Conservation (phyloP, 306 rosid species). For the Trifolium pratense region DNA sequence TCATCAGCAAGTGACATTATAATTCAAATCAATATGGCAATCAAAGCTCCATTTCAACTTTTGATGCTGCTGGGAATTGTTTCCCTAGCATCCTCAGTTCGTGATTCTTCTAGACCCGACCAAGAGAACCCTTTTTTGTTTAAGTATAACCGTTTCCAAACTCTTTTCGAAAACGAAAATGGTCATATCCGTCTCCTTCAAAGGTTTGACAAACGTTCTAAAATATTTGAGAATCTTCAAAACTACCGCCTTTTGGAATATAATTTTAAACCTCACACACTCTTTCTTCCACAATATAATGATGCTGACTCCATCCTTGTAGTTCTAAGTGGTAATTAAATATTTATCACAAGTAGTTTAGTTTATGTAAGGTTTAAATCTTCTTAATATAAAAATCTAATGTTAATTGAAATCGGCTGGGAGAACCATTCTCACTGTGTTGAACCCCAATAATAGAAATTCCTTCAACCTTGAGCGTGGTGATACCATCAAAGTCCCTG, state of each 20-base stretch:
- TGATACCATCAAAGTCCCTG: conserved; percentile 14
- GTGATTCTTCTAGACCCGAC: neutral
- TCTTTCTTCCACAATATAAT: conserved; percentile 34
- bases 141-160: neutral
- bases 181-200: conserved; percentile 35
- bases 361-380: too few species aligned
- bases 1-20: neutral
- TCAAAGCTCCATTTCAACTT: neutral
- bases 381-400: too few species aligned
- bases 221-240: conserved; percentile 5
- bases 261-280: conserved; percentile 16
- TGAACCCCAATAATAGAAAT: neutral
- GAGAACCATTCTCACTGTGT: neutral
- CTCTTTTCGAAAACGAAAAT: conserved; percentile 4
- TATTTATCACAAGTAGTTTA: too few species aligned
- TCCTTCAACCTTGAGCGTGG: conserved; percentile 35
- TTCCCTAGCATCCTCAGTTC: neutral
- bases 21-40: neutral
- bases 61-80: neutral
- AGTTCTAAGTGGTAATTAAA: conserved; percentile 1
- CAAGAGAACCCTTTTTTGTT: conserved; percentile 37
- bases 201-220: conserved; percentile 11
- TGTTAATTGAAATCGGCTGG: conserved; percentile 20
- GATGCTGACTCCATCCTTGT: conserved; percentile 41
- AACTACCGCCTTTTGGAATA: conserved; percentile 7